Conservation (phyloP, 1,139 yeast species). For the Pneumocystis carinii region DNA sequence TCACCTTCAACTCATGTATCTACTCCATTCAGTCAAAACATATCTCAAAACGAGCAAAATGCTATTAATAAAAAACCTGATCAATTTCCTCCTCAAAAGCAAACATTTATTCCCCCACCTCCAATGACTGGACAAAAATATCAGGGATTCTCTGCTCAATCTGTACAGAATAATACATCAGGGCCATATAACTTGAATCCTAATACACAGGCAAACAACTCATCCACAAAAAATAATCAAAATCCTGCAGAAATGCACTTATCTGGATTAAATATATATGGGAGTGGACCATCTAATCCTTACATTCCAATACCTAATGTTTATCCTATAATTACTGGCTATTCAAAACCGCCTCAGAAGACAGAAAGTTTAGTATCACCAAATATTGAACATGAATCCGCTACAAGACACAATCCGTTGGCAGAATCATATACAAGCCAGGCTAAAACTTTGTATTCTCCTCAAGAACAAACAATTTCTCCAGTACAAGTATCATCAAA, state of each 20-base stretch:
- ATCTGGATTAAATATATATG: neutral
- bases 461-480: conserved; percentile 17
- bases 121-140: conserved; percentile 16
- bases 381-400: conserved; percentile 1
- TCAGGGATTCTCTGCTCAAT: conserved; percentile 16
- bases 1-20: conserved; percentile 2
- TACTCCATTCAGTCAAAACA: neutral
- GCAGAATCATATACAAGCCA: neutral
- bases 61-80: neutral
- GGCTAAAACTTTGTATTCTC: neutral
- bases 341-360: conserved; percentile 10
- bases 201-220: conserved; percentile 8
- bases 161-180: conserved; percentile 13
- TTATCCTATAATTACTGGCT: neutral
- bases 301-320: conserved; percentile 8
- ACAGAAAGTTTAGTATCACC: conserved; percentile 5
- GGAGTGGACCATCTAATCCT: neutral
- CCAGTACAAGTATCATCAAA: conserved; percentile 9
- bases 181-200: conserved; percentile 2
- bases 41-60: neutral
- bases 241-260: neutral
- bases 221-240: neutral
- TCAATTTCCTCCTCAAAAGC: conserved; percentile 15
- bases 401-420: conserved; percentile 15
- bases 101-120: conserved; percentile 15